Base-by-base conservation (phyloP, 108 stramenopile genomes). In the Nitzschia inconspicua region DNA sequence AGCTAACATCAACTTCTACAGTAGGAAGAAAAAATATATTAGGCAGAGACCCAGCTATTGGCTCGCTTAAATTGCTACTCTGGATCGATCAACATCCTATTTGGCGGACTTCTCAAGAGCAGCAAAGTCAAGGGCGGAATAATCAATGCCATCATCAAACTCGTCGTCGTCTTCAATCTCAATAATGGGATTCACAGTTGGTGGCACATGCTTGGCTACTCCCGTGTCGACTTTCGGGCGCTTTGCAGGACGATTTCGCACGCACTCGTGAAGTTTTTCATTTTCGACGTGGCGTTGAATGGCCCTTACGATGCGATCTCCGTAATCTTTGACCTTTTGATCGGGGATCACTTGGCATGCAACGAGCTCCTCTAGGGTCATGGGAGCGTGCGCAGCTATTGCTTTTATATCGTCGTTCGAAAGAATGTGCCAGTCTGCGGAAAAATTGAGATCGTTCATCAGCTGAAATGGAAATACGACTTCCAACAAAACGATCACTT, bases 391-490 rank as follows among this genome's bases (percentile, higher is more conserved):
- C 11, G 62, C 35, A 0, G 93, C 89, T 51, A 94, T 73, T n/a
- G 37, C 63, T 23, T 76, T 82, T 70, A 84, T 82, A 14, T 68
- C 68, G 32, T 72, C 64, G 48, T 73, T 75, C 48, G 51, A 75
- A 58, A 94, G 66, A 47, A 94, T 94, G 58, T 93, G 77, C 92
- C 92, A 93, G 59, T 87, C 88, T 89, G 52, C 9, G 26, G 16
- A 11, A 44, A 52, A 36, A 36, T 24, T 10, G 24, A 40, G 2
- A 4, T n/a, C n/a, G n/a, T 34, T 0, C 51, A 41, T 27, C 36
- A 27, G 27, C 3, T 8, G 29, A 35, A n/a, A 8, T 44, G 20
- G 9, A 44, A 59, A 28, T 3, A 14, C 35, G 19, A 24, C 11
- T 58, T 1, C 1, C 24, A 2, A 22, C 23, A 24, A 27, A 26